Conservation (phyloP, 139 green algal species). For the Ulvella scutata region DNA sequence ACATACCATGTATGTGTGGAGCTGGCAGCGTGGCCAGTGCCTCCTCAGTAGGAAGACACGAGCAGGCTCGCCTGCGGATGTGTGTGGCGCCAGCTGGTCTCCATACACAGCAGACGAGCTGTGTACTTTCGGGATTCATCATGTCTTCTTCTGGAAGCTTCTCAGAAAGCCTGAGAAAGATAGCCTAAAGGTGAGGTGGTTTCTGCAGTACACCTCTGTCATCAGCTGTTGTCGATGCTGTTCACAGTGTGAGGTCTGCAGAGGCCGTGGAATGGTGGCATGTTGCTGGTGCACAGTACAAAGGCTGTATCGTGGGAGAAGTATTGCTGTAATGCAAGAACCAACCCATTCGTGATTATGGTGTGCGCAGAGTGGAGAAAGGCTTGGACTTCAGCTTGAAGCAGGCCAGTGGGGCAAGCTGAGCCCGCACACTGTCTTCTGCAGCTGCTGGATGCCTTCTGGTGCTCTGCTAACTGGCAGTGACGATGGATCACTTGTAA, state of each 20-base stretch:
- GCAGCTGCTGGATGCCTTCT: conserved; percentile 26
- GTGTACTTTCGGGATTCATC: background rate
- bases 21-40: conserved; percentile 13
- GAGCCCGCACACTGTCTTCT: conserved; percentile 23
- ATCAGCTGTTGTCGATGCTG: conserved; percentile 4
- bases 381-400: background rate
- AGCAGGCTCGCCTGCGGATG: conserved; percentile 24
- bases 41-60: conserved; percentile 30
- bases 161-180: conserved; percentile 8
- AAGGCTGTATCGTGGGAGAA: background rate
- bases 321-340: background rate
- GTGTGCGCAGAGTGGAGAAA: conserved; percentile 1
- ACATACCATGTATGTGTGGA: conserved; percentile 29
- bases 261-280: conserved; percentile 8
- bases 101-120: conserved; percentile 16
- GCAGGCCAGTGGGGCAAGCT: conserved; percentile 15
- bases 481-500: conserved; percentile 19
- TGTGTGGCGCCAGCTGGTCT: conserved; percentile 43
- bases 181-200: background rate
- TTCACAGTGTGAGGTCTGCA: background rate
- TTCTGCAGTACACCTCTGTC: no score
- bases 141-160: conserved; percentile 19
- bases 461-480: conserved; percentile 22
- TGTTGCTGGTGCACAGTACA: background rate
- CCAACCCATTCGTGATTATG: background rate